Evolutionary conservation across 306 rosid genomes (phyloP).

Genomic region (apple (Malus domestica)): DNA sequence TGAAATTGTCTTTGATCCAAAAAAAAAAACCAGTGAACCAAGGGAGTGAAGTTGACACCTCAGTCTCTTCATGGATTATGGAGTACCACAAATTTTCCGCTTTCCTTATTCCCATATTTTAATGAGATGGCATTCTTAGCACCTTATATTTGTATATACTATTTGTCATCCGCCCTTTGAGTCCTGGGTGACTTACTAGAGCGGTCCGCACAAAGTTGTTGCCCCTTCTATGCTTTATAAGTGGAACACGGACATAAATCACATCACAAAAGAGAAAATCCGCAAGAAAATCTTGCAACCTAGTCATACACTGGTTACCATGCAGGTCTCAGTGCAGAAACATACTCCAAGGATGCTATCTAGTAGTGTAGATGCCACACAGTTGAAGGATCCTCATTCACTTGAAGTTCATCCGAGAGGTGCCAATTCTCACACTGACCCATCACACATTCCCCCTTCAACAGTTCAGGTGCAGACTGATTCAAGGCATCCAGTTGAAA

Average conservation of each 20-base stretch:
- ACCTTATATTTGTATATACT: background rate
- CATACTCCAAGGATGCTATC: conserved; percentile 56
- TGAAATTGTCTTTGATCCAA: background rate
- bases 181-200: background rate
- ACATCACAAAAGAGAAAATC: background rate
- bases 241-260: too few species aligned
- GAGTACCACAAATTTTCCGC: background rate
- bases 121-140: background rate
- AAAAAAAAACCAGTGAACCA: background rate
- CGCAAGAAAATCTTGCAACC: conserved; percentile 8
- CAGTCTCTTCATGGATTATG: background rate
- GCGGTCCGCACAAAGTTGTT: background rate
- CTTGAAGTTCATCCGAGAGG: conserved; percentile 73
- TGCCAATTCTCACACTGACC: conserved; percentile 43
- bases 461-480: conserved; percentile 35
- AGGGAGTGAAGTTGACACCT: background rate
- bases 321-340: conserved; percentile 44
- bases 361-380: conserved; percentile 41
- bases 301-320: conserved; percentile 17
- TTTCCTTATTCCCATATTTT: background rate
- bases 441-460: conserved; percentile 44
- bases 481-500: conserved; percentile 34
- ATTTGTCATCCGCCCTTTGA: background rate
- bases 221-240: background rate
- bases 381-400: conserved; percentile 63